These are phyloP conservation scores for Fusarium avenaceum DNA, from an alignment of 2,329 filamentous ascomycete species.

Conservation along the genomic window DNA sequence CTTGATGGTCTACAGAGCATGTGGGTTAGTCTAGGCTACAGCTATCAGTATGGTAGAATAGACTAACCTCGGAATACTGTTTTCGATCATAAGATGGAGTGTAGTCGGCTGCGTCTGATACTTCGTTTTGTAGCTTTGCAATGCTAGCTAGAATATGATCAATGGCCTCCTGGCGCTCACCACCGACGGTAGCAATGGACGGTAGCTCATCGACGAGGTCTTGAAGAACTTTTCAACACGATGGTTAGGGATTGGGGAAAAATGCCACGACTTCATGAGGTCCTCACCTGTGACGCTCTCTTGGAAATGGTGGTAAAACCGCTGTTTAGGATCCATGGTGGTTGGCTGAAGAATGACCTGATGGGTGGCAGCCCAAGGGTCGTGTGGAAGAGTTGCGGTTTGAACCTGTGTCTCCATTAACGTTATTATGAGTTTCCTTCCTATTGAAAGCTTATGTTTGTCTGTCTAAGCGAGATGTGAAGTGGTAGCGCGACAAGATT, in stretches of 20 bases:
- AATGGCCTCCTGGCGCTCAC: conserved; percentile 83
- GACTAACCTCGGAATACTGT: conserved; percentile 80
- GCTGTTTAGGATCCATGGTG: conserved; percentile 71
- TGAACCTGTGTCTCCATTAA: conserved; percentile 48
- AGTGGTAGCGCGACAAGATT: neutral
- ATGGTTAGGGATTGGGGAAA: conserved; percentile 17
- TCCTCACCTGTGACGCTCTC: conserved; percentile 77
- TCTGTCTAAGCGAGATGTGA: conserved; percentile 1
- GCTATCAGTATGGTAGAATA: neutral
- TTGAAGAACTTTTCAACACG: conserved; percentile 73
- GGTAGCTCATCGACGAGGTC: conserved; percentile 79
- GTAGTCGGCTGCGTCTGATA: conserved; percentile 84
- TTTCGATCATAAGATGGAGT: conserved; percentile 92
- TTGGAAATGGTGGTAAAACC: conserved; percentile 88
- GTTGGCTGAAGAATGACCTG: conserved; percentile 42
- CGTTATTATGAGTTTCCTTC: conserved; percentile 31
- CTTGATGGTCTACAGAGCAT: conserved; percentile 77
- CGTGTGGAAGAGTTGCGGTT: conserved; percentile 22
- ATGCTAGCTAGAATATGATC: conserved; percentile 86
- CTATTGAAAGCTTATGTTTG: conserved; percentile 1
- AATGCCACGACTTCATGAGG: neutral
- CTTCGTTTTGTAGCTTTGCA: conserved; percentile 82
- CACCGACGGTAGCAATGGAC: conserved; percentile 71
- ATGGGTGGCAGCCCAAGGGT: conserved; percentile 45
- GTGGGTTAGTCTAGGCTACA: conserved; percentile 3